Evolutionary conservation across 345 rosid species (phyloP), one percentile per base, ranked within the genome.

Genomic region (Erodium maritimum): DNA sequence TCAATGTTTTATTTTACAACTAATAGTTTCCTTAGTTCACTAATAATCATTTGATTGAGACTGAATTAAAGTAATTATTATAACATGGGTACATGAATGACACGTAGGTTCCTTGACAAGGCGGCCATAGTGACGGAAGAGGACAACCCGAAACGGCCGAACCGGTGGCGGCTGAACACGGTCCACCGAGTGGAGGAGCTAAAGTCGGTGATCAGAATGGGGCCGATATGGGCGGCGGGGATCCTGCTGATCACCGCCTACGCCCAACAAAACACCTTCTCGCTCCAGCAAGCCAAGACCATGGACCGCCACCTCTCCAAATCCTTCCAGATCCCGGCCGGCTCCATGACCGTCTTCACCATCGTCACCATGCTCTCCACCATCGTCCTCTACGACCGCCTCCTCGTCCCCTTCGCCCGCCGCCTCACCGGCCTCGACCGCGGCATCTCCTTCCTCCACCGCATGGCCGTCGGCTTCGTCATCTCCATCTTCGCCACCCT

Each of bases 141-240:
- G 63, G 93, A 90, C 70, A 56, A 73, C 14, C 13, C 61, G 3
- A 80, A 82, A 60, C 22, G 53, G 18, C 90, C 87, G 0, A 79
- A 87, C 58, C 74, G 56, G 17, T 90, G 97, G 97, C 71, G 86
- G 23, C 68, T 90, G 19, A 87, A 68, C 74, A 90, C 97, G 3
- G 83, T 90, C 23, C 97, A 90, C 73, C 66, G 97, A 34, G 88
- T 87, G 24, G 97, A 90, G 60, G 95, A 90, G 45, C 79, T 90
- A 5, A 90, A 90, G 67, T 76, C 91, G 0, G 57, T 90, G 29
- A 76, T 90, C 65, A 70, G 97, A 25, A 90, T 90, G 97, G 87
- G 85, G 45, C 97, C 97, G 0, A 85, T 90, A 9, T 85, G 97
- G 90, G 93, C 83, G 1, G 65, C 97, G 0, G 97, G 95, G 3